Percentiles rank a stretch among this genome's conserved stretches.
Conservation (phyloP, 371 early-diverging fungal genomes). For the Mucor circinelloides region DNA sequence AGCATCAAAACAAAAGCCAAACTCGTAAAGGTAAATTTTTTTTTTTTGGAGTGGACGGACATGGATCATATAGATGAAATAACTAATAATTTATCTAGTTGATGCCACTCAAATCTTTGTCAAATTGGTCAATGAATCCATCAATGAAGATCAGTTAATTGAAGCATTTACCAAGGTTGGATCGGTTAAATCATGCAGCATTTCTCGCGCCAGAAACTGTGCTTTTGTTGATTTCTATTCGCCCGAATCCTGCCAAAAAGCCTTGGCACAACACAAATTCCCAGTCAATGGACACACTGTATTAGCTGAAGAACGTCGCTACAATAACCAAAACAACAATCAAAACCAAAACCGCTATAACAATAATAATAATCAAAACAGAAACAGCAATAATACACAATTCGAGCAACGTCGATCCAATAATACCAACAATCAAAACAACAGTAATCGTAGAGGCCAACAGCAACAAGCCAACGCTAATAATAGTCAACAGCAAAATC, state of each 20-base stretch:
- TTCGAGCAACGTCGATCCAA: conserved; percentile 12
- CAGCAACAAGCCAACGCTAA: conserved; percentile 2
- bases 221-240: conserved; percentile 43
- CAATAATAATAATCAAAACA: background rate
- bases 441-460: conserved; percentile 1
- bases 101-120: conserved; percentile 40
- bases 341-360: background rate
- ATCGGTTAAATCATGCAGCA: conserved; percentile 31
- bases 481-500: background rate
- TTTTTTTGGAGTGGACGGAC: too few relatives aligned
- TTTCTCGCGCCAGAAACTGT: conserved; percentile 23
- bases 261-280: conserved; percentile 41
- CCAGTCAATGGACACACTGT: conserved; percentile 22
- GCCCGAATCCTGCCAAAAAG: conserved; percentile 44
- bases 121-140: conserved; percentile 31
- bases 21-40: conserved; percentile 16
- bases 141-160: conserved; percentile 36
- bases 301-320: conserved; percentile 49
- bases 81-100: background rate
- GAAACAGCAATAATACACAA: background rate
- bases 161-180: conserved; percentile 47
- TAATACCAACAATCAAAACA: background rate
- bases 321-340: conserved; percentile 7
- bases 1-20: conserved; percentile 19
- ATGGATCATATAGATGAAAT: background rate